phyloP scores from a whole-genome alignment of 2,329 filamentous ascomycete genomes.

The Scorias spongiosa region DNA sequence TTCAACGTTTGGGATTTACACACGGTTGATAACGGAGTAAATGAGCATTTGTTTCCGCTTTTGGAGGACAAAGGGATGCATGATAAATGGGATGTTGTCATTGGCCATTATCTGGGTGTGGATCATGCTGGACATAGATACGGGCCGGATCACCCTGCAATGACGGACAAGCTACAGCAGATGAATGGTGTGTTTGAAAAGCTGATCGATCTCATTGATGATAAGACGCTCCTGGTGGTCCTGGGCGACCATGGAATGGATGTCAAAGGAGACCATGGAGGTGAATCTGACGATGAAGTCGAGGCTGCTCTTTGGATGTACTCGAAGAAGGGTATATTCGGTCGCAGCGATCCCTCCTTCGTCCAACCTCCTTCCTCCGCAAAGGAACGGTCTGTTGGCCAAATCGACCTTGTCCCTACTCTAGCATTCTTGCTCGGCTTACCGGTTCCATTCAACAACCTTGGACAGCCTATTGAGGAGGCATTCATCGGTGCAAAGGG shows the following conservation, averaged over 20 bases:
- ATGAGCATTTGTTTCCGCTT: slow-evolving; percentile 76
- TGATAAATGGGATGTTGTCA: slow-evolving; percentile 77
- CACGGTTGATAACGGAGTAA: slow-evolving; percentile 90
- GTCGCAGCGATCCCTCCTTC: slow-evolving; percentile 50
- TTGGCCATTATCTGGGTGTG: slow-evolving; percentile 87
- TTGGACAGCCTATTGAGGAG: slow-evolving; percentile 85
- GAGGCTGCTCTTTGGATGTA: slow-evolving; percentile 98
- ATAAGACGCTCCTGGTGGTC: slow-evolving; percentile 75
- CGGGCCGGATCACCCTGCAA: slow-evolving; percentile 80
- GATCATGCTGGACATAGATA: slow-evolving; percentile 96
- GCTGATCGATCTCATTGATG: slow-evolving; percentile 58
- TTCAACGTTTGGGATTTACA: slow-evolving; percentile 98
- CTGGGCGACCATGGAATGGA: slow-evolving; percentile 99
- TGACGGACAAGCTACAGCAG: slow-evolving; percentile 77
- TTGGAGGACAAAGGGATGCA: slow-evolving; percentile 45
- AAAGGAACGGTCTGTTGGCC: slow-evolving; percentile 57
- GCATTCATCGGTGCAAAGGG: slow-evolving; percentile 61
- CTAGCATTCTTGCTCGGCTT: slow-evolving; percentile 75
- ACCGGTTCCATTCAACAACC: slow-evolving; percentile 90
- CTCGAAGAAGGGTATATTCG: slow-evolving; percentile 73
- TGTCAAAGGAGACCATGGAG: slow-evolving; percentile 90
- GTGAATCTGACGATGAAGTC: slow-evolving; percentile 91
- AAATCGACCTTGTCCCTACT: slow-evolving; percentile 93
- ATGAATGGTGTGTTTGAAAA: slow-evolving; percentile 72
- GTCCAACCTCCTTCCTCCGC: slow-evolving; percentile 50